Conservation (phyloP, 1,139 yeast species). For the Meyerozyma guilliermondii region DNA sequence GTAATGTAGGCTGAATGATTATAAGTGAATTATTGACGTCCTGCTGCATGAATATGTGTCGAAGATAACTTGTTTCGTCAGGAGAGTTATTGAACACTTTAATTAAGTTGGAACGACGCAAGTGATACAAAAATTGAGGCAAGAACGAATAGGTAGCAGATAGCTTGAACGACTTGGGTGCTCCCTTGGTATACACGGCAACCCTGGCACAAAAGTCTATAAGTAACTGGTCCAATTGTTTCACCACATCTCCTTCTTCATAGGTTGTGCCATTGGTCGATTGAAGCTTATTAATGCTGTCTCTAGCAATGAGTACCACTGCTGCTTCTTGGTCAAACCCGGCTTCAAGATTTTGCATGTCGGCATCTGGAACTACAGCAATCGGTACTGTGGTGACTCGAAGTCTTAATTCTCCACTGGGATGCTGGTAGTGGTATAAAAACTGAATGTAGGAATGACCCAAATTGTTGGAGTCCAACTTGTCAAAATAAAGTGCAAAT, state of each 20-base stretch:
- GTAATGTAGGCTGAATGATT: slow-evolving; percentile 74
- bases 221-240: neutral
- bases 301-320: slow-evolving; percentile 54
- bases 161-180: slow-evolving; percentile 69
- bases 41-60: slow-evolving; percentile 64
- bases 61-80: slow-evolving; percentile 67
- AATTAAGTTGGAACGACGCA: slow-evolving; percentile 64
- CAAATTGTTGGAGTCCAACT: slow-evolving; percentile 29
- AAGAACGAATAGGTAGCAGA: slow-evolving; percentile 72
- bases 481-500: slow-evolving; percentile 53
- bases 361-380: slow-evolving; percentile 37
- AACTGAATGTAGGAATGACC: slow-evolving; percentile 50
- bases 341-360: slow-evolving; percentile 30
- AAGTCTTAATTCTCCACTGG: slow-evolving; percentile 39
- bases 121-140: slow-evolving; percentile 72
- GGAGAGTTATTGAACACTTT: slow-evolving; percentile 76
- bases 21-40: slow-evolving; percentile 61
- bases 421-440: slow-evolving; percentile 69
- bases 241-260: neutral
- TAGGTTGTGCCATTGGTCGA: slow-evolving; percentile 11
- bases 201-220: slow-evolving; percentile 82
- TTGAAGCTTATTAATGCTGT: slow-evolving; percentile 44
- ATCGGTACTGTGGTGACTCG: slow-evolving; percentile 50
- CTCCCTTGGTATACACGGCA: slow-evolving; percentile 82
- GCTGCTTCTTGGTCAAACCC: slow-evolving; percentile 73